These are phyloP conservation scores for Corylus heterophylla DNA, from an alignment of 306 rosid genomes.

Conservation along the genomic window DNA sequence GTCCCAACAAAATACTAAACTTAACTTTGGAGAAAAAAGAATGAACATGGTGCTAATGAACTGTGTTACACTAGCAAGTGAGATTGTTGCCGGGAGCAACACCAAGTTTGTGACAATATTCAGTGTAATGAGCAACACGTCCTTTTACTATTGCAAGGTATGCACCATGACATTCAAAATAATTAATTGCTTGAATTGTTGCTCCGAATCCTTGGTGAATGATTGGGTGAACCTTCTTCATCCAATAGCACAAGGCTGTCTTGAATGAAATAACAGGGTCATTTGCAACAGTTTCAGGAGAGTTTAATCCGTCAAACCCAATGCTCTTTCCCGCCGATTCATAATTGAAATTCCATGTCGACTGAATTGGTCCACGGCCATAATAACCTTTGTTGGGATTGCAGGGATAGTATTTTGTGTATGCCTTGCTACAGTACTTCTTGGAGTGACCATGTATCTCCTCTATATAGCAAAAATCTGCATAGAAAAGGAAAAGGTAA, in stretches of 20 bases:
- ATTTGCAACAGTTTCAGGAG: conserved; percentile 70
- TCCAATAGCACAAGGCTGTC: conserved; percentile 91
- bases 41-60: too few relatives aligned
- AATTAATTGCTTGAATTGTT: conserved; percentile 78
- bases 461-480: conserved; percentile 84
- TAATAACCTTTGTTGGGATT: conserved; percentile 62
- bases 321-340: conserved; percentile 67
- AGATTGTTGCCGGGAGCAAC: conserved; percentile 76
- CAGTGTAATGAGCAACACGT: conserved; percentile 49
- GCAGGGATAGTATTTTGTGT: conserved; percentile 64
- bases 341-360: conserved; percentile 88
- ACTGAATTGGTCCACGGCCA: conserved; percentile 88
- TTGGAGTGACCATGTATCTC: conserved; percentile 74
- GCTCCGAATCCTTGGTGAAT: conserved; percentile 71
- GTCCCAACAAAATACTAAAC: too few relatives aligned
- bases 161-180: conserved; percentile 67
- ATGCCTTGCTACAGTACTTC: conserved; percentile 72
- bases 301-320: conserved; percentile 64
- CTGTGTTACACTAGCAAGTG: conserved; percentile 36
- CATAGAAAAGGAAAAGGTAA: not conserved
- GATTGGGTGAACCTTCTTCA: conserved; percentile 57
- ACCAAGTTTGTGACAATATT: conserved; percentile 64
- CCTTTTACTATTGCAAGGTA: conserved; percentile 47
- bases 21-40: too few relatives aligned
- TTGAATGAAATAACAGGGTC: conserved; percentile 62